Conservation (phyloP, 805 yeast genomes). For the Pichia gijzeniarum region DNA sequence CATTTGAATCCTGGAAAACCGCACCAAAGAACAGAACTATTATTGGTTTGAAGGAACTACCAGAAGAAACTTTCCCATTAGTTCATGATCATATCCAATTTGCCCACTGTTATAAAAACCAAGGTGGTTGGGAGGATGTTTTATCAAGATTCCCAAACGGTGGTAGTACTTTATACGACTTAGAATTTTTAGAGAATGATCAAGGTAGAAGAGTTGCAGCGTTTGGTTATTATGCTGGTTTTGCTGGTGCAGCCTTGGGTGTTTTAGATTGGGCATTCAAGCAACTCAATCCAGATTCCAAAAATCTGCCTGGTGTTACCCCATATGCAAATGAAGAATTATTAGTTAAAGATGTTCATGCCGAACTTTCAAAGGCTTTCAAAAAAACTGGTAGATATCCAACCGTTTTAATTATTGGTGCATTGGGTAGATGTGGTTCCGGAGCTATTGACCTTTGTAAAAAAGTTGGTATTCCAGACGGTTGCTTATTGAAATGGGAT, state of each 20-base stretch:
- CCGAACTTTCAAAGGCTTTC: conserved; percentile 49
- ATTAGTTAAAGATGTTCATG: conserved; percentile 65
- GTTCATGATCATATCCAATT: conserved; percentile 96
- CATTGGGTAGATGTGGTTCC: conserved; percentile 96
- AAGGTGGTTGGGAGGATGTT: conserved; percentile 95
- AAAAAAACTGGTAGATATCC: conserved; percentile 63
- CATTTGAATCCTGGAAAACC: conserved; percentile 85
- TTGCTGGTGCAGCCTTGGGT: conserved; percentile 98
- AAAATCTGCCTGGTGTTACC: conserved; percentile 69
- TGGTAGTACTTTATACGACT: conserved; percentile 82
- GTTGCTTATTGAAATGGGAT: conserved; percentile 87
- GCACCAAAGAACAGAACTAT: conserved; percentile 91
- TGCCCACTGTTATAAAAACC: conserved; percentile 98
- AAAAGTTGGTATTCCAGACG: conserved; percentile 83
- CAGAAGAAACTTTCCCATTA: conserved; percentile 88
- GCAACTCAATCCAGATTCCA: conserved; percentile 59
- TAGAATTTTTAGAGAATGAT: conserved; percentile 91
- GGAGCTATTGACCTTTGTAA: conserved; percentile 86
- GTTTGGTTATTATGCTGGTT: conserved; percentile 99
- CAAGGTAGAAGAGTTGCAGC: conserved; percentile 99
- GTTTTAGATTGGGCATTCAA: conserved; percentile 91
- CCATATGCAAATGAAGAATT: conserved; percentile 79
- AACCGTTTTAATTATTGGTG: conserved; percentile 85
- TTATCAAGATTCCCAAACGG: conserved; percentile 86
- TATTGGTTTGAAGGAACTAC: conserved; percentile 91